These are phyloP conservation scores for Lepraria neglecta DNA, from an alignment of 495 filamentous ascomycete genomes.

Conservation along the genomic window DNA sequence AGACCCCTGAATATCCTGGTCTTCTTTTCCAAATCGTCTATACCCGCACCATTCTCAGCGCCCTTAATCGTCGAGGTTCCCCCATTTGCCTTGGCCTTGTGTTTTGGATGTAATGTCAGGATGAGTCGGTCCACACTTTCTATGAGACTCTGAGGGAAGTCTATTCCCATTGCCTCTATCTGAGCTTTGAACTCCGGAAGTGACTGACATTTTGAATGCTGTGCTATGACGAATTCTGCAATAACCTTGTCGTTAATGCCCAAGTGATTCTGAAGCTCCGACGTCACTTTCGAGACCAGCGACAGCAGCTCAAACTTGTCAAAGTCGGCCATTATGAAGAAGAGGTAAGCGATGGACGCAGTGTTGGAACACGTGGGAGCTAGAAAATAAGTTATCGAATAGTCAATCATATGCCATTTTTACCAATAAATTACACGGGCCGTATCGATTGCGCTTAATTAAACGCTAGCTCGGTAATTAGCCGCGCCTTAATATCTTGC, in stretches of 20 bases:
- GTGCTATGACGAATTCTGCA: slow-evolving; percentile 89
- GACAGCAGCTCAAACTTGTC: slow-evolving; percentile 85
- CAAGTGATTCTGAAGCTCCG: slow-evolving; percentile 88
- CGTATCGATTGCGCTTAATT: too few species aligned
- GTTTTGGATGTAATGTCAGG: slow-evolving; percentile 82
- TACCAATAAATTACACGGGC: too few species aligned
- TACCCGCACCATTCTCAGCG: slow-evolving; percentile 36
- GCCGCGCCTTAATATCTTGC: too few species aligned
- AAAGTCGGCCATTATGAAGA: slow-evolving; percentile 70
- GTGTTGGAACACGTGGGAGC: too few species aligned
- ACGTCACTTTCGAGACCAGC: slow-evolving; percentile 89
- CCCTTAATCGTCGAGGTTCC: slow-evolving; percentile 11
- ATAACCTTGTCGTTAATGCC: slow-evolving; percentile 90
- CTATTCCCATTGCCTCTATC: slow-evolving; percentile 69
- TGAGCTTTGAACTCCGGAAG: slow-evolving; percentile 63
- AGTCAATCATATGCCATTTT: too few species aligned
- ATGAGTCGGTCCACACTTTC: slow-evolving; percentile 88
- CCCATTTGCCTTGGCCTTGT: slow-evolving; percentile 35
- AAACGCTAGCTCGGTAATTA: too few species aligned
- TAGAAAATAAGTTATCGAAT: too few species aligned
- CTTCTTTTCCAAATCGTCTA: slow-evolving; percentile 53
- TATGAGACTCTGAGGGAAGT: slow-evolving; percentile 83
- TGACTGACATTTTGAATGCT: slow-evolving; percentile 67
- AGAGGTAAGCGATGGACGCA: neutral
- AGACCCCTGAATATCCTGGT: slow-evolving; percentile 81